Evolutionary conservation across 2,329 filamentous ascomycete species (phyloP), one percentile per base, ranked within the genome.

Genomic region (Teratosphaeria gauchensis): DNA sequence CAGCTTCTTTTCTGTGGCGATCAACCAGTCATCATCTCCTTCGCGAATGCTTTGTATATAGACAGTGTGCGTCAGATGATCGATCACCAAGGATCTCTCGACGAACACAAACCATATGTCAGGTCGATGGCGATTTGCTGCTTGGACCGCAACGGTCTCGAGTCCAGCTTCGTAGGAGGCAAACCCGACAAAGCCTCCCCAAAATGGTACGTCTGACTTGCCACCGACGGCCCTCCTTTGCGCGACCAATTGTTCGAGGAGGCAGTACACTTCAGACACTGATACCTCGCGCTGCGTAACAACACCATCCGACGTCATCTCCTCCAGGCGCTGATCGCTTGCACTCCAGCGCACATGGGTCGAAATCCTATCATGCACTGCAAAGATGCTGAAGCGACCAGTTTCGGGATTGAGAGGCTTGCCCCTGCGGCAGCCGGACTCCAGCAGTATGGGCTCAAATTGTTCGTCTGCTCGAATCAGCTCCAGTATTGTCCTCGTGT

Each of bases 121-220:
- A 0, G 89, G 86, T 11, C 82, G 76, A 42, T 72, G 66, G 58
- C 80, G 74, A 21, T 63, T 62, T 1, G 68, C 68, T 33, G 74
- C 65, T 1, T 73, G 63, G 24, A 87, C 76, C 55, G 76, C 73
- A 57, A 85, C 84, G 19, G 80, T 84, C 63, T 80, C 77, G 1
- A 95, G 76, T 0, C 90, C 89, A 69, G 91, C 84, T 71, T 96
- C 91, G 61, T 96, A 95, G 0, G 89, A 90, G 55, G 90, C 81
- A 67, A 87, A 95, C 0, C 91, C 91, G 74, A 95, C 84, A 60
- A 95, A 85, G 0, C 91, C 91, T 56, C 90, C 91, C 73, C 89
- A 84, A 69, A 95, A 96, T 0, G 88, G 82, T 0, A 75, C 74
- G 38, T 70, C 66, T 0, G 66, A 62, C 31, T 66, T 64, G 4